Evolutionary conservation across 768 basidiomycete genomes (phyloP).

Genomic region (Crassisporium funariophilum): DNA sequence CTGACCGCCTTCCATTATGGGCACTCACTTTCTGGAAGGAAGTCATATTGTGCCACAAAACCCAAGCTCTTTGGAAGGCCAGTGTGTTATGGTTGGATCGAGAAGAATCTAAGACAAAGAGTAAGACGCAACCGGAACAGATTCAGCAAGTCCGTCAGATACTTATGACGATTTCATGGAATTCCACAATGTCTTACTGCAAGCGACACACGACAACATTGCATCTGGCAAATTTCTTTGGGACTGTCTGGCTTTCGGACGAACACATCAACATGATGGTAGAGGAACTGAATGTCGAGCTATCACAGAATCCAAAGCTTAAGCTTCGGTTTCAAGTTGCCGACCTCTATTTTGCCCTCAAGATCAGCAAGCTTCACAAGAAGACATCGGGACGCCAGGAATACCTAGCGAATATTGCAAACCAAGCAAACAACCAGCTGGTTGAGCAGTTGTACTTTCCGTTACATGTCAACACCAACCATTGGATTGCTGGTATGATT

Average conservation of each 20-base stretch:
- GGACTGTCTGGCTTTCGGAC: conserved; percentile 2
- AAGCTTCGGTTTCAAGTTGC: not conserved
- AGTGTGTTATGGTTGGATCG: not conserved
- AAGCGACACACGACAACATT: not conserved
- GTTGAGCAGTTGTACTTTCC: conserved; percentile 6
- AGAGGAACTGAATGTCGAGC: not conserved
- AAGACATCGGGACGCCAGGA: not conserved
- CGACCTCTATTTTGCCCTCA: not conserved
- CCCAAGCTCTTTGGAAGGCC: not conserved
- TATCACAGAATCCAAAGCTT: not conserved
- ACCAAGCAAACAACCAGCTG: not conserved
- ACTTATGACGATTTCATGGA: not conserved
- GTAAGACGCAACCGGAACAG: not conserved
- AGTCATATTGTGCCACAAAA: not conserved
- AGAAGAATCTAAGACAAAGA: not conserved
- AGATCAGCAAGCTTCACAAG: not conserved
- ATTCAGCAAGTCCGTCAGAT: not conserved
- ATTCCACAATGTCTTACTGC: not conserved
- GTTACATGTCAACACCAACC: conserved; percentile 6
- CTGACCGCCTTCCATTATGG: conserved; percentile 11
- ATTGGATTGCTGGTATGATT: conserved; percentile 5
- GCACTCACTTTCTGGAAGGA: conserved; percentile 2
- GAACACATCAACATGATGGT: conserved; percentile 11
- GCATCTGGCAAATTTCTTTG: not conserved
- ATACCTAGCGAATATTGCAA: not conserved